A percentile compares a stretch with the other conserved stretches of the same genome.
These are phyloP conservation scores for Tulasnella sp. DNA, from an alignment of 768 basidiomycete species.

Conservation along the genomic window DNA sequence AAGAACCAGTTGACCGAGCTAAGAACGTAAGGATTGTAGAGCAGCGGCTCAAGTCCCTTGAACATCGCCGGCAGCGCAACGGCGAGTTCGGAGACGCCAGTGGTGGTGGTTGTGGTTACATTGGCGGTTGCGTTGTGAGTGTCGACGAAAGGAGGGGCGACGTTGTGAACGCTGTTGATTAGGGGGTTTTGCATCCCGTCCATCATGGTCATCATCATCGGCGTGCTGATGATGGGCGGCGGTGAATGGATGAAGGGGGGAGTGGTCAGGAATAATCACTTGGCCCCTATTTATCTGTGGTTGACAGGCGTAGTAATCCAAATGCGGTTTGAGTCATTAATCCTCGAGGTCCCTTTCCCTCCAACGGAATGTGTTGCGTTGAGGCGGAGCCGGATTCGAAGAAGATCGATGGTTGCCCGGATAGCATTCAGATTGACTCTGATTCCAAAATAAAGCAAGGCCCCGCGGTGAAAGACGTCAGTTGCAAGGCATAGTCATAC, in stretches of 20 bases:
- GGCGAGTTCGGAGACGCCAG: not conserved
- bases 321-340: not conserved
- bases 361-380: not conserved
- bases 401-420: not conserved
- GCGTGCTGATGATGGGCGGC: not conserved
- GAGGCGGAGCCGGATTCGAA: not conserved
- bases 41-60: not conserved
- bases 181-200: not conserved
- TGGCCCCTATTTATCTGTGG: not conserved
- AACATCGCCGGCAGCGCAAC: not conserved
- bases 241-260: not conserved
- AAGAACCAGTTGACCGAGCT: constrained; percentile 16
- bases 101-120: not conserved
- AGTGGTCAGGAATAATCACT: not conserved
- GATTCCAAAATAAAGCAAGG: not conserved
- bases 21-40: constrained; percentile 1
- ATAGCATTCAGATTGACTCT: not conserved
- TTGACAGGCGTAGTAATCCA: not conserved
- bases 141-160: not conserved
- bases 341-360: not conserved
- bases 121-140: not conserved
- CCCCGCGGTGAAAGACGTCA: not conserved
- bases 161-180: not conserved
- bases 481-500: not conserved
- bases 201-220: not conserved